Percentiles rank a stretch among this genome's conserved stretches.
These are phyloP conservation scores for Cutaneotrichosporon sp. DNA, from an alignment of 1,284 basidiomycete genomes.

Conservation along the genomic window DNA sequence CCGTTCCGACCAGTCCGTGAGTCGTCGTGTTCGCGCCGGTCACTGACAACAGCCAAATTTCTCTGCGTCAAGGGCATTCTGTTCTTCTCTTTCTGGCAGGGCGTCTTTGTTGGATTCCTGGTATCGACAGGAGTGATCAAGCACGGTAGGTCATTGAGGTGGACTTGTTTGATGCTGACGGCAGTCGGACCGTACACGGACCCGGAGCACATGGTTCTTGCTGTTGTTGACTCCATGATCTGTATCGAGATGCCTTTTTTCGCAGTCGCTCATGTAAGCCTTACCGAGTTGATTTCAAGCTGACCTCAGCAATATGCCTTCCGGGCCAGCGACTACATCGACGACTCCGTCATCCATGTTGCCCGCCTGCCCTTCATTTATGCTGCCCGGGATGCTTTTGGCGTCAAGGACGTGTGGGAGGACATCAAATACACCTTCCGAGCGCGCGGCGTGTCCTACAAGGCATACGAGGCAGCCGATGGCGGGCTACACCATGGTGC, in stretches of 20 bases:
- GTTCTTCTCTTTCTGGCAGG: conserved; percentile 98
- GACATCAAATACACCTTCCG: conserved; percentile 77
- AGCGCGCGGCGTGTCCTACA: conserved; percentile 89
- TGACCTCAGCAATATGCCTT: conserved; percentile 41
- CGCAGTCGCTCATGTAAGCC: conserved; percentile 69
- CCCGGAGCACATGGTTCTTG: conserved; percentile 82
- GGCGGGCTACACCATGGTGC: conserved; percentile 81
- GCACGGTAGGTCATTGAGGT: conserved; percentile 47
- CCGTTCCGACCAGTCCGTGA: conserved; percentile 66
- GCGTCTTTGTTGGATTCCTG: conserved; percentile 76
- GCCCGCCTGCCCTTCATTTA: conserved; percentile 82
- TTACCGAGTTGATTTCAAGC: neutral
- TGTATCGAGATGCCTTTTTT: conserved; percentile 98
- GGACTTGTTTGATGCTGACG: conserved; percentile 8
- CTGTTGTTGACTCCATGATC: conserved; percentile 81
- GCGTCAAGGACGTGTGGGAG: conserved; percentile 77
- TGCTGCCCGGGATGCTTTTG: conserved; percentile 82
- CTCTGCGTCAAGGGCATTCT: conserved; percentile 96
- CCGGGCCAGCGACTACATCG: conserved; percentile 68
- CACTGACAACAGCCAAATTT: conserved; percentile 70
- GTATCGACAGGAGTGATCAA: conserved; percentile 75
- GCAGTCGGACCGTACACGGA: conserved; percentile 81
- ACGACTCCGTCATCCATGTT: conserved; percentile 61
- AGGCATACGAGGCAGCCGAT: conserved; percentile 91
- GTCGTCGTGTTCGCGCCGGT: conserved; percentile 1